Evolutionary conservation across 352 stramenopile genomes (phyloP).

Genomic region (Globisporangium camurandrum): DNA sequence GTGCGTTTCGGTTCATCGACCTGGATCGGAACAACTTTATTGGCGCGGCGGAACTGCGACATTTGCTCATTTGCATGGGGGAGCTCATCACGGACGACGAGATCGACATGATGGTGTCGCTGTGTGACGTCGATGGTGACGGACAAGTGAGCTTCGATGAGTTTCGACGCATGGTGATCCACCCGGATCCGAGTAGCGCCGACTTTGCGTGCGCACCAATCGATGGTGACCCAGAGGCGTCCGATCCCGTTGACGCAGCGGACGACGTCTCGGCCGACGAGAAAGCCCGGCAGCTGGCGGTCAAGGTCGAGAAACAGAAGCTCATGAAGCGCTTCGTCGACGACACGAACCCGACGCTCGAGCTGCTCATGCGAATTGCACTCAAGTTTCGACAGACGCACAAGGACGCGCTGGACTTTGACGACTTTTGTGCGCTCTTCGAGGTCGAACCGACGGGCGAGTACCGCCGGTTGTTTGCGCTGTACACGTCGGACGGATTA

Average conservation of each 20-base stretch:
- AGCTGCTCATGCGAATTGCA: slow-evolving; percentile 48
- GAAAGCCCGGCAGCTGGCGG: slow-evolving; percentile 38
- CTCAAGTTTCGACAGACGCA: slow-evolving; percentile 55
- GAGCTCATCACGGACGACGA: slow-evolving; percentile 94
- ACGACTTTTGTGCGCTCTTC: slow-evolving; percentile 81
- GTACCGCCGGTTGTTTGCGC: slow-evolving; percentile 80
- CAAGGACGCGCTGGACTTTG: slow-evolving; percentile 50
- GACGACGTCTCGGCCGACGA: slow-evolving; percentile 38
- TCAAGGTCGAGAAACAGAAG: slow-evolving; percentile 68
- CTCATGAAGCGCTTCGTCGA: slow-evolving; percentile 65
- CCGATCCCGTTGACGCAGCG: slow-evolving; percentile 22
- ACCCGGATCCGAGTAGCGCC: slow-evolving; percentile 78
- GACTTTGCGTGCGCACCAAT: slow-evolving; percentile 55
- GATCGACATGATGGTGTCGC: slow-evolving; percentile 89
- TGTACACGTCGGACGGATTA: slow-evolving; percentile 73
- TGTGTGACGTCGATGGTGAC: slow-evolving; percentile 91
- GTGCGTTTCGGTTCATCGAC: slow-evolving; percentile 90
- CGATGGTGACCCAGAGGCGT: slow-evolving; percentile 13
- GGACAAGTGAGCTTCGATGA: slow-evolving; percentile 90
- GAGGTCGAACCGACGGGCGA: slow-evolving; percentile 85
- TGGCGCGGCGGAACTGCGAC: slow-evolving; percentile 86
- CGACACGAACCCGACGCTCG: slow-evolving; percentile 55
- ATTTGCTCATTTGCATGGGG: slow-evolving; percentile 94
- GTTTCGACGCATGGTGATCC: slow-evolving; percentile 85
- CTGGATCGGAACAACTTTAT: slow-evolving; percentile 93